Percentiles rank a stretch among this genome's conserved stretches.
Conservation (phyloP, 2,329 filamentous ascomycete species). For the Paecilomyces formosus region DNA sequence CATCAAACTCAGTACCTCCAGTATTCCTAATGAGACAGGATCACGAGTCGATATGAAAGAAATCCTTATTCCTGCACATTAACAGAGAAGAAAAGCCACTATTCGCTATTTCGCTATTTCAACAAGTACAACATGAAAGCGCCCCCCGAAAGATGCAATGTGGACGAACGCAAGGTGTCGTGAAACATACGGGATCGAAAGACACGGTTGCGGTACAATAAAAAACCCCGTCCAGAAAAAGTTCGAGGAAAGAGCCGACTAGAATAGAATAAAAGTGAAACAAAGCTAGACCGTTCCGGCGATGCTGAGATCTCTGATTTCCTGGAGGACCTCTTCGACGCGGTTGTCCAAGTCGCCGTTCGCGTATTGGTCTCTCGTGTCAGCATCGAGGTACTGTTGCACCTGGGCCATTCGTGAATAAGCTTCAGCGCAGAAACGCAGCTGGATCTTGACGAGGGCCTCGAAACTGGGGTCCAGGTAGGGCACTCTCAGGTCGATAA, state of each 20-base stretch:
- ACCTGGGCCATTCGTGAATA: constrained; percentile 98
- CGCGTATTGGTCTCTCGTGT: constrained; percentile 93
- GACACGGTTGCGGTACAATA: neutral
- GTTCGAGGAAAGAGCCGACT: neutral
- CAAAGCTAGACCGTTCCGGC: constrained; percentile 54
- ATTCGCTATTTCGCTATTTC: neutral
- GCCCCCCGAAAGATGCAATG: neutral
- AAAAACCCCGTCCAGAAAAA: neutral
- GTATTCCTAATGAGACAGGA: neutral
- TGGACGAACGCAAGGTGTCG: neutral
- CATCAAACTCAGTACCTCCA: neutral
- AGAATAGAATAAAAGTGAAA: constrained; percentile 7
- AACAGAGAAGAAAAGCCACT: neutral
- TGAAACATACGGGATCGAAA: constrained; percentile 1
- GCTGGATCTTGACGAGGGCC: constrained; percentile 95
- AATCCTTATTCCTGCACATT: neutral
- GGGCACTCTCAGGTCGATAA: constrained; percentile 93
- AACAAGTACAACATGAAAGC: neutral
- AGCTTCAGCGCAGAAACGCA: constrained; percentile 95
- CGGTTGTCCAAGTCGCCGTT: constrained; percentile 82
- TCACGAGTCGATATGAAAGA: neutral
- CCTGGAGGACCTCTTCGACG: constrained; percentile 92
- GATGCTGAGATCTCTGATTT: constrained; percentile 96
- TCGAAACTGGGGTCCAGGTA: constrained; percentile 97
- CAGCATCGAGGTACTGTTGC: constrained; percentile 93